Base-by-base conservation (phyloP, 2,329 filamentous ascomycete genomes). In the Cadophora gregata region DNA sequence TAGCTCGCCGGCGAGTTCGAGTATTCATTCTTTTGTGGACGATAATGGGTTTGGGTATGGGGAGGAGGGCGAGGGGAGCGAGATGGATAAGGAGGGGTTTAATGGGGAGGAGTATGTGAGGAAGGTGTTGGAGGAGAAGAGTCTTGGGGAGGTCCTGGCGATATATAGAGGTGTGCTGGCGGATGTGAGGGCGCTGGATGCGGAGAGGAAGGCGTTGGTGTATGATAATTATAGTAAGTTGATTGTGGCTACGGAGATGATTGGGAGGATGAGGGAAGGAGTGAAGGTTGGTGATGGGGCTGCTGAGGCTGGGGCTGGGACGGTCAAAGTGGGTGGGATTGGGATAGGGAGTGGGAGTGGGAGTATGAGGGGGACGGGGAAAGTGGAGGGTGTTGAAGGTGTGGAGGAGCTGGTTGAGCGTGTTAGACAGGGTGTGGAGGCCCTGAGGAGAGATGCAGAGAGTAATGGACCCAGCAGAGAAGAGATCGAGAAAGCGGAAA, bases 171-270 rank as follows among this genome's bases (percentile, higher is more conserved):
- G 87, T 25, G 83, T 95, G 10, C 80, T 95, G 72, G 86, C 88
- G 71, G 95, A 98, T 80, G 95, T 97, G 58, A 83, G 93, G 45
- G 94, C 93, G 1, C 84, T 99, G 21, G 96, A 98, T 75, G 95
- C 95, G 27, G 96, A 99, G 84, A 91, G 96, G 79, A 99, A 99
- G 81, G 94, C 95, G 1, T 81, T 99, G 69, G 96, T 99, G 4
- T 99, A 99, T 78, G 95, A 99, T 78, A 99, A 99, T 77, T 99
- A 98, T 79, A 96, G 91, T 73, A 98, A 98, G 80, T 81, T 99
- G 72, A 97, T 99, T 72, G 88, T 90, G n/a, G 96, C 96, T 0
- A 97, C 96, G 12, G 95, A 97, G 79, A 98, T 95, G 3, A 99
- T 99, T 75, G 87, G 92, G 59, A 93, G 92, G 83, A 94, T 96